Conservation (phyloP, 1,284 basidiomycete species). For the Phylloboletellus chloephorus region DNA sequence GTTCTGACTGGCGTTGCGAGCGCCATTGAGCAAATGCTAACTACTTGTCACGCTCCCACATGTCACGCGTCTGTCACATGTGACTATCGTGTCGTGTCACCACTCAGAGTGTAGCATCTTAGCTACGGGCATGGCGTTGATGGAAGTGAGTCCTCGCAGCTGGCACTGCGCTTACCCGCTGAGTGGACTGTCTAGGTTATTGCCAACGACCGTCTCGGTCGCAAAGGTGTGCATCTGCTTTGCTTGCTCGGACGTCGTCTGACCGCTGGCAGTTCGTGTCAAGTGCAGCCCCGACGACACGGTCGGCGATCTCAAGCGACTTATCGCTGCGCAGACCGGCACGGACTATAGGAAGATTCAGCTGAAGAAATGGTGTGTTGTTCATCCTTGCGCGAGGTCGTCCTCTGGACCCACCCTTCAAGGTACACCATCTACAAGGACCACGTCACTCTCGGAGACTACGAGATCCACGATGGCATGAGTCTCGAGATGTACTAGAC, state of each 20-base stretch:
- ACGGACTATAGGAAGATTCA: slow-evolving; percentile 84
- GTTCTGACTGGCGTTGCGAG: slow-evolving; percentile 29
- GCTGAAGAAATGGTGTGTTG: slow-evolving; percentile 89
- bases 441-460: slow-evolving; percentile 90
- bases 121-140: slow-evolving; percentile 59
- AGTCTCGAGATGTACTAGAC: slow-evolving; percentile 85
- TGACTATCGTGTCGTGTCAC: slow-evolving; percentile 6
- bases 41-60: slow-evolving; percentile 8
- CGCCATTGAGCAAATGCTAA: slow-evolving; percentile 19
- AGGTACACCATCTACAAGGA: slow-evolving; percentile 94
- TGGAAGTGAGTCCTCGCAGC: slow-evolving; percentile 42
- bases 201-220: slow-evolving; percentile 93
- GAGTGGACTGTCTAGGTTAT: slow-evolving; percentile 60
- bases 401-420: slow-evolving; percentile 1
- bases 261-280: slow-evolving; percentile 63
- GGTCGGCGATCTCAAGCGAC: slow-evolving; percentile 93
- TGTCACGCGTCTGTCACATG: slow-evolving; percentile 24
- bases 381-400: not conserved
- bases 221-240: slow-evolving; percentile 66
- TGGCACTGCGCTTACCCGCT: not conserved
- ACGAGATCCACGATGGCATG: slow-evolving; percentile 94
- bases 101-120: slow-evolving; percentile 6
- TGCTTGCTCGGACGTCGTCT: slow-evolving; percentile 1
- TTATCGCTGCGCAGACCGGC: slow-evolving; percentile 95
- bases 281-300: slow-evolving; percentile 95